Evolutionary conservation across 2,329 filamentous ascomycete genomes (phyloP).

Genomic region (Ciborinia camelliae): DNA sequence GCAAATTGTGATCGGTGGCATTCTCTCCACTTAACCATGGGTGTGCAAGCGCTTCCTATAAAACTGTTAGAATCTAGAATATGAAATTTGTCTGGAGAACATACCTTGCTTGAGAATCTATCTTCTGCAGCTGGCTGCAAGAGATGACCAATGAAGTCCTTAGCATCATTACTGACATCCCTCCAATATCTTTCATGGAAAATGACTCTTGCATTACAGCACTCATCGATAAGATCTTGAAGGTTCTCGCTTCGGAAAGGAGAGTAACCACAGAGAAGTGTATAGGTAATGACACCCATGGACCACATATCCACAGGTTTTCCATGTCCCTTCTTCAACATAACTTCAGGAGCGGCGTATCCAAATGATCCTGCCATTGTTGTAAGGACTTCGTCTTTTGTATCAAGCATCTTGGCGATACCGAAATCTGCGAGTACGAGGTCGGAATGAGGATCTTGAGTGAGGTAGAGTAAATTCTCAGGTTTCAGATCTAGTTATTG

Average conservation of each 20-base stretch:
- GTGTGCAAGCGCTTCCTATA: conserved; percentile 72
- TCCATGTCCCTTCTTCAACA: conserved; percentile 95
- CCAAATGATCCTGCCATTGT: conserved; percentile 99
- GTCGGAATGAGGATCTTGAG: conserved; percentile 70
- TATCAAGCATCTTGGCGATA: conserved; percentile 96
- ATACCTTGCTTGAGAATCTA: conserved; percentile 73
- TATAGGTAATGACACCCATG: conserved; percentile 97
- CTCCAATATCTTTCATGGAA: conserved; percentile 99
- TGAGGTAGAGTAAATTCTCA: conserved; percentile 94
- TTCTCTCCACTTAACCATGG: conserved; percentile 88
- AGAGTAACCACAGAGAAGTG: conserved; percentile 94
- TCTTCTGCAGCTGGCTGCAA: conserved; percentile 75
- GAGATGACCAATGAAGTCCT: conserved; percentile 83
- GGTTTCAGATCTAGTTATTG: conserved; percentile 78
- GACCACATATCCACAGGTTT: conserved; percentile 99
- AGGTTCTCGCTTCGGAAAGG: conserved; percentile 96
- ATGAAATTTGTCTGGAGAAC: not conserved
- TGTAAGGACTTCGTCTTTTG: conserved; percentile 84
- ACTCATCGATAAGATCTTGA: conserved; percentile 91
- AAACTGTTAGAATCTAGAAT: conserved; percentile 21
- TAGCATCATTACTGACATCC: conserved; percentile 91
- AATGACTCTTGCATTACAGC: conserved; percentile 74
- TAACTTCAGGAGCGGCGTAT: conserved; percentile 95
- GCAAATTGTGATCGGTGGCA: conserved; percentile 91
- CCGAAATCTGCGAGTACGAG: conserved; percentile 96